Conservation (phyloP, 2,329 filamentous ascomycete species). For the Aspergillus pseudoglaucus region DNA sequence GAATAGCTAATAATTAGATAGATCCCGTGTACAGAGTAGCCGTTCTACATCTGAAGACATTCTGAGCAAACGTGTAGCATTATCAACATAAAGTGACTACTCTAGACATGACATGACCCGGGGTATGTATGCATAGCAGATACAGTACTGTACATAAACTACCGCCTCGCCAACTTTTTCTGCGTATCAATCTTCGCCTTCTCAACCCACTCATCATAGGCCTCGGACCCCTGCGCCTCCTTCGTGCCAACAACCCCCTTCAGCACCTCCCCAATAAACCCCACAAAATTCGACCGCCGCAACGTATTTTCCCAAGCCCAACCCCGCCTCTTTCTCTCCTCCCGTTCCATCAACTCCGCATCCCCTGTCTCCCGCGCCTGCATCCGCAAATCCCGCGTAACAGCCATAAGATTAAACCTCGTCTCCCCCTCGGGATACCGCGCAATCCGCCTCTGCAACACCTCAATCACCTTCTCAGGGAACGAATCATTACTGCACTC, state of each 20-base stretch:
- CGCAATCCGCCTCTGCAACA: conserved; percentile 74
- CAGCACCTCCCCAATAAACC: conserved; percentile 83
- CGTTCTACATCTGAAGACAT: too few relatives aligned
- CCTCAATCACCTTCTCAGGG: conserved; percentile 73
- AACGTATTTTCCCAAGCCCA: conserved; percentile 97
- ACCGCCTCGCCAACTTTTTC: conserved; percentile 19
- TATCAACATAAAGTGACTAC: too few relatives aligned
- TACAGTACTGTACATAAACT: not conserved
- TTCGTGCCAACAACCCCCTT: conserved; percentile 77
- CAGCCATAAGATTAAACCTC: conserved; percentile 89
- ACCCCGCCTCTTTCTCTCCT: conserved; percentile 74
- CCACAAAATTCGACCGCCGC: conserved; percentile 89
- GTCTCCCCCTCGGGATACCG: conserved; percentile 85
- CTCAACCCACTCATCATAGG: conserved; percentile 75
- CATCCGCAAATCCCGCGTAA: conserved; percentile 75
- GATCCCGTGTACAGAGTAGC: too few relatives aligned
- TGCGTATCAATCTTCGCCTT: conserved; percentile 48
- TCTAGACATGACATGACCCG: too few relatives aligned
- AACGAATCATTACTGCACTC: conserved; percentile 65
- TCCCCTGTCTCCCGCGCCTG: conserved; percentile 78
- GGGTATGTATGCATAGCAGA: not conserved
- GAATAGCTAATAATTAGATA: too few relatives aligned
- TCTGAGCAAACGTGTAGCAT: too few relatives aligned
- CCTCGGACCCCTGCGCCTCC: conserved; percentile 57
- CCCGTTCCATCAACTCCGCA: conserved; percentile 65